Evolutionary conservation across 768 basidiomycete genomes (phyloP).

Genomic region (Termitomyces sp.): DNA sequence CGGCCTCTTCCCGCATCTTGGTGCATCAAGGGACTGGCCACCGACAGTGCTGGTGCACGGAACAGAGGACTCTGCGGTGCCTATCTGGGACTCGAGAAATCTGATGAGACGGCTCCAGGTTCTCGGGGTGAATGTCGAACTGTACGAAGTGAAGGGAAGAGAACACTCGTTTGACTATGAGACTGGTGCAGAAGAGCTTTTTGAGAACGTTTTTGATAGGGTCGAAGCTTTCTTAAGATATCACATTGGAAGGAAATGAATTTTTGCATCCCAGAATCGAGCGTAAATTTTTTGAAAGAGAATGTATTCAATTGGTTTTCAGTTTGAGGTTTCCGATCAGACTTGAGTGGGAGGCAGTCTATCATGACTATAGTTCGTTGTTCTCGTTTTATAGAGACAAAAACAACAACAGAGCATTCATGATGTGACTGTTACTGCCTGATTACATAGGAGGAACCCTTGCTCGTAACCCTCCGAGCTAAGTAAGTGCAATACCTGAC

Average conservation of each 20-base stretch:
- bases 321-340: too few species aligned
- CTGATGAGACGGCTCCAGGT: slow-evolving; percentile 24
- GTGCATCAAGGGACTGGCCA: slow-evolving; percentile 34
- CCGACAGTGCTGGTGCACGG: slow-evolving; percentile 45
- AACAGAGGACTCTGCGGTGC: slow-evolving; percentile 41
- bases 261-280: neutral
- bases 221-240: slow-evolving; percentile 30
- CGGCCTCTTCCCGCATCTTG: slow-evolving; percentile 42
- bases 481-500: neutral
- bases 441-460: neutral
- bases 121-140: slow-evolving; percentile 23
- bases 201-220: slow-evolving; percentile 30
- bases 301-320: neutral
- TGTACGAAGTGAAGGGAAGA: slow-evolving; percentile 22
- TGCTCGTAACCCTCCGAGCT: neutral
- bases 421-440: neutral
- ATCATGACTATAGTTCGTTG: neutral
- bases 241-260: slow-evolving; percentile 1
- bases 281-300: neutral
- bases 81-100: slow-evolving; percentile 32
- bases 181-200: slow-evolving; percentile 34
- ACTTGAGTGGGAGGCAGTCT: neutral
- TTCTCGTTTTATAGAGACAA: neutral
- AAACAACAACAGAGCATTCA: too few species aligned
- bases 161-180: slow-evolving; percentile 58